Conservation (phyloP, 768 basidiomycete genomes). For the Hirschioporus abietinus region DNA sequence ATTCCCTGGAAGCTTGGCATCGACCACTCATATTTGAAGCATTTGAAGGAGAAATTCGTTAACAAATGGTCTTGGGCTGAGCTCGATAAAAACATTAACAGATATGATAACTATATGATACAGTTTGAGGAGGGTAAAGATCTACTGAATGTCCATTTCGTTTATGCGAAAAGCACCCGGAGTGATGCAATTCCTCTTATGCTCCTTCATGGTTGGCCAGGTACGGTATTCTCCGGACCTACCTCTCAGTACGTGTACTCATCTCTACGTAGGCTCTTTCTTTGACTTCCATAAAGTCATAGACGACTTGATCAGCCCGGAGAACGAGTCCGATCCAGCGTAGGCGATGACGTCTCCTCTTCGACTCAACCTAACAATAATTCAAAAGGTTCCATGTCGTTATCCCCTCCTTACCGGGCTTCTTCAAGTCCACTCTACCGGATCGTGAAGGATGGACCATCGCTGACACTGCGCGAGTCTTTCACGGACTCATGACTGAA, state of each 20-base stretch:
- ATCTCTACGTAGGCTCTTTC: constrained; percentile 11
- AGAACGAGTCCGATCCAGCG: constrained; percentile 9
- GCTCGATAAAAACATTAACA: constrained; percentile 8
- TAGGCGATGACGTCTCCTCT: constrained; percentile 2
- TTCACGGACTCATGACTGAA: constrained; percentile 14
- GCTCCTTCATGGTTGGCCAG: constrained; percentile 15
- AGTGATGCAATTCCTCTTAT: constrained; percentile 12
- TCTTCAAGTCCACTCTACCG: constrained; percentile 14
- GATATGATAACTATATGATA: constrained; percentile 11
- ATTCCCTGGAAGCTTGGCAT: constrained; percentile 10
- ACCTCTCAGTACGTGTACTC: not conserved
- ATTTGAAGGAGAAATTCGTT: constrained; percentile 10
- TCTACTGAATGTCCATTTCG: constrained; percentile 12
- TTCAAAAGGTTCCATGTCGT: constrained; percentile 14
- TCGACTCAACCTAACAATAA: not conserved
- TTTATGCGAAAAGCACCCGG: constrained; percentile 9
- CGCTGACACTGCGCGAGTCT: constrained; percentile 12
- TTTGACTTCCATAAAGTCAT: constrained; percentile 18
- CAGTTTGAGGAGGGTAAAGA: constrained; percentile 8
- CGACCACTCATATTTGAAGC: constrained; percentile 6
- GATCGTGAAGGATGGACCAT: constrained; percentile 11
- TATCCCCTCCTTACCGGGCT: constrained; percentile 16
- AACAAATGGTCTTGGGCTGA: constrained; percentile 11
- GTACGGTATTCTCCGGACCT: not conserved
- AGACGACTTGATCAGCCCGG: constrained; percentile 12